Percentiles rank a stretch among this genome's conserved stretches.
Conservation (phyloP, 2,329 filamentous ascomycete species). For the Beauveria varroae region DNA sequence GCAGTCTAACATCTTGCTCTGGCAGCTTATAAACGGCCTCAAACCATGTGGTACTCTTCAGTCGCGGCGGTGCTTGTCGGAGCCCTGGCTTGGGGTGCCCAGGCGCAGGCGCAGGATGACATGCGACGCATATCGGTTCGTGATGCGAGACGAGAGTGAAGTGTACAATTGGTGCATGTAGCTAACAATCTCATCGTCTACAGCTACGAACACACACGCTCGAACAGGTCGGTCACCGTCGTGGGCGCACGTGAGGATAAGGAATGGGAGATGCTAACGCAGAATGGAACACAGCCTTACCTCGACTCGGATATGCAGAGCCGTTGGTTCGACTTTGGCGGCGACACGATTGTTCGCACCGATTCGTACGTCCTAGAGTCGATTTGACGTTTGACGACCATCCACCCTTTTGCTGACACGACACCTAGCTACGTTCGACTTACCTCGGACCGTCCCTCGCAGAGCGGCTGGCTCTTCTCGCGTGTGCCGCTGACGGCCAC, state of each 20-base stretch:
- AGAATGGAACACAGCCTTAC: constrained; percentile 60
- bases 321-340: constrained; percentile 98
- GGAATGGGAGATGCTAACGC: constrained; percentile 14
- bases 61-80: constrained; percentile 42
- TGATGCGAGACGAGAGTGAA: constrained; percentile 3
- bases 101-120: constrained; percentile 44
- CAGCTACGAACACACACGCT: constrained; percentile 85
- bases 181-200: constrained; percentile 18
- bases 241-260: constrained; percentile 13
- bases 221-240: constrained; percentile 54
- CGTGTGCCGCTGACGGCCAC: constrained; percentile 91
- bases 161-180: not conserved
- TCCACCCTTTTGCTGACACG: not conserved
- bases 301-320: constrained; percentile 97
- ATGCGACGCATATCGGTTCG: constrained; percentile 46
- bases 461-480: constrained; percentile 89
- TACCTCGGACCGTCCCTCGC: constrained; percentile 82
- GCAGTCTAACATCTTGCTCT: not conserved
- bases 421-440: constrained; percentile 75
- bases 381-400: not conserved
- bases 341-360: constrained; percentile 76
- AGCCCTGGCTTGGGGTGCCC: constrained; percentile 41
- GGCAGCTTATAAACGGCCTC: not conserved
- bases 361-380: constrained; percentile 47
- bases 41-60: constrained; percentile 38